phyloP scores from a whole-genome alignment of 73 alveolate genomes.

The Symbiodinium pilosum region DNA sequence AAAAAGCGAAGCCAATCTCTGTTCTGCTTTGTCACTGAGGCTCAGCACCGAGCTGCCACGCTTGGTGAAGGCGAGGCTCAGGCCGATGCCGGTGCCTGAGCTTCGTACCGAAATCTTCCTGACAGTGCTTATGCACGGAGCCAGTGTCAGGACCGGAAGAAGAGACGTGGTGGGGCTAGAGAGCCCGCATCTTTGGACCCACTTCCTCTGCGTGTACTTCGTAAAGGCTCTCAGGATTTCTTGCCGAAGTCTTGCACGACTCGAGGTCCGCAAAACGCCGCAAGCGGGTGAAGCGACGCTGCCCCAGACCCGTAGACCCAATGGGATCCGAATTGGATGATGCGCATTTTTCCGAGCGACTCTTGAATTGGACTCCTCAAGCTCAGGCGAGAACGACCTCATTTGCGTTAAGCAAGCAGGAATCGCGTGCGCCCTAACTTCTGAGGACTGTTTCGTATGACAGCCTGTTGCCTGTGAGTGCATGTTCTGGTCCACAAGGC shows the following conservation, averaged over 20 bases:
- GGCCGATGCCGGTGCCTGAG: background rate
- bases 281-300: conserved; percentile 61
- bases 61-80: background rate
- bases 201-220: background rate
- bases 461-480: too few relatives aligned
- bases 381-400: conserved; percentile 72
- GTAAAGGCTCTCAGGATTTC: background rate
- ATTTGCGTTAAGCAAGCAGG: conserved; percentile 92
- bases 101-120: too few relatives aligned
- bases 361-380: too few relatives aligned
- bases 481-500: background rate
- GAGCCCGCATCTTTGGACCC: background rate
- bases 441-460: too few relatives aligned
- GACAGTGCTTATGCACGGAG: too few relatives aligned
- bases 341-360: too few relatives aligned
- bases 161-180: conserved; percentile 68
- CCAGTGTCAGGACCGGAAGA: conserved; percentile 16
- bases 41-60: background rate
- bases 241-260: background rate
- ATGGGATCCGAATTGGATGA: too few relatives aligned
- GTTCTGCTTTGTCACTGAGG: background rate
- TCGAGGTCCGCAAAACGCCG: conserved; percentile 89
- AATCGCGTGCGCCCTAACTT: background rate
- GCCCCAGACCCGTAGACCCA: background rate
- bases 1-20: background rate